Conservation (phyloP, 345 rosid genomes). For the Gynandropsis gynandra region DNA sequence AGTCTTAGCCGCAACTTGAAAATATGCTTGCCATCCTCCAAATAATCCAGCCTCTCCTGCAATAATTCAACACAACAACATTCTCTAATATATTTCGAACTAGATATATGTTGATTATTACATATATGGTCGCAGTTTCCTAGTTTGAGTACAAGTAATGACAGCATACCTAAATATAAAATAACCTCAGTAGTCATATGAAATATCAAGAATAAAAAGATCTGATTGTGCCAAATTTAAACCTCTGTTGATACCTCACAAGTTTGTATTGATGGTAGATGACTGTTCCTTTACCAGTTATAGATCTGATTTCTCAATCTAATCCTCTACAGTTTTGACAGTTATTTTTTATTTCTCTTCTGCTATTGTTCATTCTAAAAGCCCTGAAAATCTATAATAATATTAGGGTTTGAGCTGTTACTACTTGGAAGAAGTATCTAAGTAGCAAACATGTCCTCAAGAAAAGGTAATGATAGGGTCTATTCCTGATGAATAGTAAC, state of each 20-base stretch:
- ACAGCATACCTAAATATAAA: background rate
- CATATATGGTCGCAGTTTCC: constrained; percentile 5
- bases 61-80: constrained; percentile 19
- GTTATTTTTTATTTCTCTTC: constrained; percentile 10
- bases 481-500: constrained; percentile 1
- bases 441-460: too few relatives aligned
- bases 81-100: background rate
- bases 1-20: constrained; percentile 82
- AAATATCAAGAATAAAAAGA: constrained; percentile 5
- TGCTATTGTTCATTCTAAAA: constrained; percentile 10
- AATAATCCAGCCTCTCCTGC: constrained; percentile 52
- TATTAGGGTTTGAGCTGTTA: too few relatives aligned
- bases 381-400: background rate
- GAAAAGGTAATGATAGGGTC: too few relatives aligned
- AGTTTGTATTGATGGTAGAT: constrained; percentile 12
- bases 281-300: constrained; percentile 6
- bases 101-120: constrained; percentile 11
- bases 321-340: background rate
- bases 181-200: constrained; percentile 7
- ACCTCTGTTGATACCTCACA: constrained; percentile 3
- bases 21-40: constrained; percentile 13
- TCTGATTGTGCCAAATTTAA: too few relatives aligned
- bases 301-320: constrained; percentile 15
- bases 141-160: constrained; percentile 10
- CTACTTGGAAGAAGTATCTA: too few relatives aligned